phyloP scores from a whole-genome alignment of 148 eudicot species.

The Silene latifolia region DNA sequence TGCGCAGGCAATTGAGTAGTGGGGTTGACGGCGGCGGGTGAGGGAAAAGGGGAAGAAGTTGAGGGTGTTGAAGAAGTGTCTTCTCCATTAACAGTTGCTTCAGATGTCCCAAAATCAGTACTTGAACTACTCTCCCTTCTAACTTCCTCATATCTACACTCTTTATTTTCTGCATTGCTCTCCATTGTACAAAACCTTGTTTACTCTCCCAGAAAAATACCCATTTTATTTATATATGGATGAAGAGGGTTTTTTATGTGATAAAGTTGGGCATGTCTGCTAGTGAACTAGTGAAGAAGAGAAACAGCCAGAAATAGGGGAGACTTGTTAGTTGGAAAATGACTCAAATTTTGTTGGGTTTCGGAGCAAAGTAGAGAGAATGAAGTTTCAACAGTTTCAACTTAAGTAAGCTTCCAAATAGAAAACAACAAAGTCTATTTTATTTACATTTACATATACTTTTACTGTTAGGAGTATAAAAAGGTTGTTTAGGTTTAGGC shows the following conservation, averaged over 20 bases:
- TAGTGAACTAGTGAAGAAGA: slow-evolving; percentile 1
- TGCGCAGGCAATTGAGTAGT: slow-evolving; percentile 29
- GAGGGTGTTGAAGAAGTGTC: slow-evolving; percentile 46
- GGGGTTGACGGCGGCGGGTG: slow-evolving; percentile 27
- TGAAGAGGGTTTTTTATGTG: slow-evolving; percentile 8
- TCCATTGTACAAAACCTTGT: slow-evolving; percentile 15
- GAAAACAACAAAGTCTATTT: slow-evolving; percentile 4
- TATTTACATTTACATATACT: too few relatives aligned
- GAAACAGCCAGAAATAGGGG: not conserved
- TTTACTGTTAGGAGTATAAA: not conserved
- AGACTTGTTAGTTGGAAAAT: not conserved
- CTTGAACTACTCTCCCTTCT: slow-evolving; percentile 49
- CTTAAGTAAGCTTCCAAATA: slow-evolving; percentile 4
- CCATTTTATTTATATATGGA: not conserved
- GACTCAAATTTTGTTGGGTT: not conserved
- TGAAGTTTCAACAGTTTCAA: not conserved
- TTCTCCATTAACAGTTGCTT: slow-evolving; percentile 32
- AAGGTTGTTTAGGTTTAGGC: slow-evolving; percentile 5
- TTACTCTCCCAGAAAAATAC: not conserved
- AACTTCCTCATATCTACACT: slow-evolving; percentile 9
- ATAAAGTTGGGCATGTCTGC: slow-evolving; percentile 11
- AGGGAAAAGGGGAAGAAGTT: slow-evolving; percentile 32
- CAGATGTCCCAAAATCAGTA: slow-evolving; percentile 42
- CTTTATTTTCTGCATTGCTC: not conserved
- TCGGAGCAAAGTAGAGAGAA: not conserved